A percentile compares a stretch with the other conserved stretches of the same genome.
Evolutionary conservation across 768 basidiomycete species (phyloP).

Genomic region (Mycena polygramma): DNA sequence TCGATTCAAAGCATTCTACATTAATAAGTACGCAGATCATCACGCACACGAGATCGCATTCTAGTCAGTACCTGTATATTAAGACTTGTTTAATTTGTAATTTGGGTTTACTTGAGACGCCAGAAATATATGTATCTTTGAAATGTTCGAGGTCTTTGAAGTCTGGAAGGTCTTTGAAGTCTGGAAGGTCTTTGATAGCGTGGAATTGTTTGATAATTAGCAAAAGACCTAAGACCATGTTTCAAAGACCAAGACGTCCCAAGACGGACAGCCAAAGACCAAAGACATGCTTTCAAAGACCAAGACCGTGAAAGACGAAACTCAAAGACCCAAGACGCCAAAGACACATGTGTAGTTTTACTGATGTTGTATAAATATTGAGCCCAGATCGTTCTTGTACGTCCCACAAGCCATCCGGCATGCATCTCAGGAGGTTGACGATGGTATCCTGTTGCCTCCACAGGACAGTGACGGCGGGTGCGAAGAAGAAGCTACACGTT

Average conservation of each 20-base stretch:
- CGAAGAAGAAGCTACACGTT: too few species aligned
- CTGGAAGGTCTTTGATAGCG: neutral
- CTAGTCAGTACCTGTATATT: slow-evolving; percentile 16
- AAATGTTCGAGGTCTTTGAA: neutral
- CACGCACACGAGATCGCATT: slow-evolving; percentile 47
- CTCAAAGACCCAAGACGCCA: neutral
- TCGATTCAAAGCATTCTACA: slow-evolving; percentile 42
- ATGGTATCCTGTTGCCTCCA: too few species aligned
- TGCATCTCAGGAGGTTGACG: too few species aligned
- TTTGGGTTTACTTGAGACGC: too few species aligned
- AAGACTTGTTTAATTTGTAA: neutral
- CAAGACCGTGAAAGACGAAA: neutral
- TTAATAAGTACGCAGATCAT: slow-evolving; percentile 50
- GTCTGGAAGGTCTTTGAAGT: neutral
- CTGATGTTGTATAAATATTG: too few species aligned
- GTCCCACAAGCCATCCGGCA: too few species aligned
- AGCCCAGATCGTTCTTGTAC: too few species aligned
- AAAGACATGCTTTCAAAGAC: neutral
- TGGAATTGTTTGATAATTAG: neutral
- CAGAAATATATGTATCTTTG: neutral
- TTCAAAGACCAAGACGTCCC: neutral
- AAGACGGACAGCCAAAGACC: neutral
- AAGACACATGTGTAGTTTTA: slow-evolving; percentile 12
- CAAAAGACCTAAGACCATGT: neutral
- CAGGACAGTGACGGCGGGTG: too few species aligned